These are phyloP conservation scores for Alisma plantagoaquatica DNA, from an alignment of 106 monocot species.

Conservation along the genomic window DNA sequence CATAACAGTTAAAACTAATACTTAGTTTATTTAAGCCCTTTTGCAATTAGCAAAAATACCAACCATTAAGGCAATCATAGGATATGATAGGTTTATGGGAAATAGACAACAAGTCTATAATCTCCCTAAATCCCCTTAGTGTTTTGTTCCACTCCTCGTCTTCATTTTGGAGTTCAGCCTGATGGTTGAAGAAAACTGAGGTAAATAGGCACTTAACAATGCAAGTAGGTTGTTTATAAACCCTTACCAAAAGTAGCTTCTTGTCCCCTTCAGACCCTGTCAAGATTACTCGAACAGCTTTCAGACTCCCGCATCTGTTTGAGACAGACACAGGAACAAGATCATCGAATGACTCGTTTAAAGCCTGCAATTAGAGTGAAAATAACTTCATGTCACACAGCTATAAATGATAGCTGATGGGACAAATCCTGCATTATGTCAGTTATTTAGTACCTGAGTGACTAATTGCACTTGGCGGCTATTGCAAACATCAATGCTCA, in stretches of 20 bases:
- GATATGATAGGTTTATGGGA: conserved; percentile 73
- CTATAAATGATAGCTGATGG: neutral
- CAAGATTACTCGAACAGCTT: conserved; percentile 51
- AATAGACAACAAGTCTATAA: conserved; percentile 69
- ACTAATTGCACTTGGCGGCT: conserved; percentile 64
- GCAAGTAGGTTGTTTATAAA: neutral
- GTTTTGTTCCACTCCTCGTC: conserved; percentile 67
- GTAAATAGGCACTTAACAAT: neutral
- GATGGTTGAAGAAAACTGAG: conserved; percentile 9
- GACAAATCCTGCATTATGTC: neutral
- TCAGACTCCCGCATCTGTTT: conserved; percentile 33
- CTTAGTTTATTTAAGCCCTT: neutral
- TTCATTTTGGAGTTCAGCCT: conserved; percentile 45
- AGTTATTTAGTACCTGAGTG: conserved; percentile 24
- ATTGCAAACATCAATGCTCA: conserved; percentile 76
- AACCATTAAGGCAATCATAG: conserved; percentile 71
- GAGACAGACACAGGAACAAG: conserved; percentile 59
- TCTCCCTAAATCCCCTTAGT: conserved; percentile 77
- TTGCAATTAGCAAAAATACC: no score
- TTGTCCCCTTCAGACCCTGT: conserved; percentile 76
- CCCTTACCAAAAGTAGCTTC: conserved; percentile 45
- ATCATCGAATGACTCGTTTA: conserved; percentile 45
- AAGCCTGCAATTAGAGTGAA: conserved; percentile 32
- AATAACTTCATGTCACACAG: neutral
- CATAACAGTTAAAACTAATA: neutral